Evolutionary conservation across 495 filamentous ascomycete species (phyloP), one percentile per base, ranked within the genome.

Genomic region (Penicillium malachiteum): DNA sequence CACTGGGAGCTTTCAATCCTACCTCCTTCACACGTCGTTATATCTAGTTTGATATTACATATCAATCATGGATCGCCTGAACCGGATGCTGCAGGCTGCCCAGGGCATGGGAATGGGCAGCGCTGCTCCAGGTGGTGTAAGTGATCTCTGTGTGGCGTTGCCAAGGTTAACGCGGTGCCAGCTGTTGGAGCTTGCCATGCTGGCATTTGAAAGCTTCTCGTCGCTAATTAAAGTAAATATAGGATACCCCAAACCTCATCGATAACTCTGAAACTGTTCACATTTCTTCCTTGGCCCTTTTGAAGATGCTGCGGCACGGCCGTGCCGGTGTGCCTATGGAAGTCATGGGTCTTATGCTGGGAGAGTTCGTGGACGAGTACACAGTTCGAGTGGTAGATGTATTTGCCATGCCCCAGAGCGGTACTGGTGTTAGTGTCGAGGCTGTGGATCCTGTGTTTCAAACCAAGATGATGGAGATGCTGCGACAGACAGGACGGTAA

Each of bases 401-500:
- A 7, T 98, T 98, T 72, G 94, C 94, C 43, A 98, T 98, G 94
- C 94, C 94, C n/a, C 94, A 98, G 71, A 96, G 91, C 58, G 94
- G 94, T 71, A 98, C 94, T 9, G 94, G 94, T 64, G 94, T 98
- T 63, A 96, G 91, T 75, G 94, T 98, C 59, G 94, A 98, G 70
- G 94, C 94, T 45, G 95, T 98, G 57, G 94, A 98, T 71, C 89
- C 91, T 21, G 95, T 97, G 12, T 98, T 98, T 71, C 94, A 98
- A 78, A 95, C 88, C 59, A 97, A 96, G 79, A 98, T 98, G 94
- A 97, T 98, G 95, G 94, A 98, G 71, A 97, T 97, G 92, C 80
- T 98, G 59, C 82, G 88, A 64, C 94, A 98, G 78, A 98, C 94
- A 13, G 94, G 93, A 72, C 84, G 92, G 92, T 96, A 81, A 56